These are phyloP conservation scores for Plasmodium coatneyi DNA, from an alignment of 169 alveolate genomes.

Conservation along the genomic window DNA sequence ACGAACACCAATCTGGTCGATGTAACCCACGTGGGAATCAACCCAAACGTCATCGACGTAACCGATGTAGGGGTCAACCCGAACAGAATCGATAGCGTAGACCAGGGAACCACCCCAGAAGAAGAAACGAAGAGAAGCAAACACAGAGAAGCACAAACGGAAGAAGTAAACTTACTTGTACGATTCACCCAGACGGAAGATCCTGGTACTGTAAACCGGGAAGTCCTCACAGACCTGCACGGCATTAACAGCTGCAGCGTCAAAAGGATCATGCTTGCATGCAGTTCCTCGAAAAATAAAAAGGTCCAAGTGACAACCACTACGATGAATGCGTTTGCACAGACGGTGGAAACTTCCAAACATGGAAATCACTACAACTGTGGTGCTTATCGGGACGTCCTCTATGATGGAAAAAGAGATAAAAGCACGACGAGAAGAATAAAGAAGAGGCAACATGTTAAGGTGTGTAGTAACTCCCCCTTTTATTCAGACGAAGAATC, in stretches of 20 bases:
- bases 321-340: slow-evolving; percentile 24
- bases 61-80: not conserved
- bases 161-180: not conserved
- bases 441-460: not conserved
- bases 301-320: slow-evolving; percentile 38
- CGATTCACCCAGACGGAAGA: slow-evolving; percentile 24
- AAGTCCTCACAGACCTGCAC: slow-evolving; percentile 14
- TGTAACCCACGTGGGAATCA: not conserved
- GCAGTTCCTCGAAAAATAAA: slow-evolving; percentile 22
- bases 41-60: not conserved
- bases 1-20: slow-evolving; percentile 9
- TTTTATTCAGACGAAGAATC: not conserved
- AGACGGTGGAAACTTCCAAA: not conserved
- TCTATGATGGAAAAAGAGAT: not conserved
- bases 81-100: not conserved
- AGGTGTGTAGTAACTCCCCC: not conserved
- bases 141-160: slow-evolving; percentile 14
- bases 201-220: not conserved
- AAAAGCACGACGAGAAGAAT: not conserved
- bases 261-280: slow-evolving; percentile 41
- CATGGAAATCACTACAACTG: not conserved
- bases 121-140: not conserved
- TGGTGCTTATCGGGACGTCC: not conserved
- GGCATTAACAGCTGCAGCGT: slow-evolving; percentile 16
- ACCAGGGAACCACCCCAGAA: not conserved